phyloP scores from a whole-genome alignment of 371 early-diverging fungal genomes.

The Mucor saturninus region DNA sequence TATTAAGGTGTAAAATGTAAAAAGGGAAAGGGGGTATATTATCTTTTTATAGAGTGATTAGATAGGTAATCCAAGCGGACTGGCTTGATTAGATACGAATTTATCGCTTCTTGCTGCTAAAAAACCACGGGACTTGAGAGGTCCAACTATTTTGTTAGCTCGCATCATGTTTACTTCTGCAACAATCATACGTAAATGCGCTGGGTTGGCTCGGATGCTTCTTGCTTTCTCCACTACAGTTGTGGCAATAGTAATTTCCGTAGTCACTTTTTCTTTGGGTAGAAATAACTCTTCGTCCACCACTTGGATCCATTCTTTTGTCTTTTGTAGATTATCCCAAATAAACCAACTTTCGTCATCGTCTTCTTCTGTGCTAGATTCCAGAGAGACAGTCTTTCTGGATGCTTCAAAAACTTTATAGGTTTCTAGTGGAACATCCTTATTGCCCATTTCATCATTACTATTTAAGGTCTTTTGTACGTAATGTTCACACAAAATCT shows the following conservation, averaged over 20 bases:
- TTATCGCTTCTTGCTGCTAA: constrained; percentile 49
- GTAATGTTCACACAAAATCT: constrained; percentile 44
- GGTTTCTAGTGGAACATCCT: constrained; percentile 26
- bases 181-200: constrained; percentile 62
- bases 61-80: constrained; percentile 22
- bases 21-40: neutral
- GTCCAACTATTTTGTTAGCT: constrained; percentile 58
- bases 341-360: constrained; percentile 33
- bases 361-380: constrained; percentile 15
- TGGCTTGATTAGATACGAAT: constrained; percentile 26
- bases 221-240: constrained; percentile 22
- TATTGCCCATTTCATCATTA: constrained; percentile 20
- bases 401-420: constrained; percentile 29
- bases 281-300: constrained; percentile 12
- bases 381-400: neutral
- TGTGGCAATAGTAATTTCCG: constrained; percentile 4
- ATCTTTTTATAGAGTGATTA: neutral
- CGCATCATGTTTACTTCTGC: constrained; percentile 65
- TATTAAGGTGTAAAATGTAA: neutral
- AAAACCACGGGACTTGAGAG: constrained; percentile 54
- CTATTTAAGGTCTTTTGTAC: constrained; percentile 16
- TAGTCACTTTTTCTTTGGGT: constrained; percentile 13
- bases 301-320: constrained; percentile 16
- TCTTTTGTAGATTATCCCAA: constrained; percentile 32
- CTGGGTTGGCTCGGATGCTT: constrained; percentile 54